Evolutionary conservation across 208 protist species (phyloP).

Genomic region (Leishmania guyanensis): DNA sequence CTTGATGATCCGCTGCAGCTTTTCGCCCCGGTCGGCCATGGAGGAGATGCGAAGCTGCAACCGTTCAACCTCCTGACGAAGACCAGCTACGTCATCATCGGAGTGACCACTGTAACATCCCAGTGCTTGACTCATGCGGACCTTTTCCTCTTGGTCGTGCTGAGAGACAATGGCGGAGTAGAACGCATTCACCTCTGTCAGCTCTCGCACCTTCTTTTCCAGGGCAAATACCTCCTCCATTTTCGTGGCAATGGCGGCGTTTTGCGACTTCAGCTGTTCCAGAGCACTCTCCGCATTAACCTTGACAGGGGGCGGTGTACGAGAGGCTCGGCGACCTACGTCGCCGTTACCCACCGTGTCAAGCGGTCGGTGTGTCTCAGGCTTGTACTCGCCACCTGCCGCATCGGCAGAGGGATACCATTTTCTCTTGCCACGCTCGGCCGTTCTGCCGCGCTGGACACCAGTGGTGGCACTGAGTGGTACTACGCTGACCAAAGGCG

Average conservation of each 20-base stretch:
- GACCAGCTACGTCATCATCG: conserved; percentile 19
- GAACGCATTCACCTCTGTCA: conserved; percentile 81
- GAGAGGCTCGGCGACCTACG: conserved; percentile 1
- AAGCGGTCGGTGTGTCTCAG: not conserved
- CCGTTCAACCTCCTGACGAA: conserved; percentile 26
- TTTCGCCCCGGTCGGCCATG: conserved; percentile 44
- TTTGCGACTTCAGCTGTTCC: conserved; percentile 14
- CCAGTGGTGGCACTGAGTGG: not conserved
- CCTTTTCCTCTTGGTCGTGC: conserved; percentile 65
- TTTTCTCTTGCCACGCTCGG: conserved; percentile 7
- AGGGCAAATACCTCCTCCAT: conserved; percentile 63
- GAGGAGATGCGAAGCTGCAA: conserved; percentile 38
- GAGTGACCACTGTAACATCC: not conserved
- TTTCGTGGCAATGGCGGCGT: conserved; percentile 39
- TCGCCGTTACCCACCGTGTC: conserved; percentile 16
- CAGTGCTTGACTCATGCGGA: conserved; percentile 23
- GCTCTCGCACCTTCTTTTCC: conserved; percentile 66
- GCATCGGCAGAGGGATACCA: conserved; percentile 7
- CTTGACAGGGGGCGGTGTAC: conserved; percentile 8
- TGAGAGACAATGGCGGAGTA: conserved; percentile 81
- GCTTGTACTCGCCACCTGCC: conserved; percentile 1
- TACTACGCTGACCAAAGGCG: not conserved
- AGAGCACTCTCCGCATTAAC: conserved; percentile 3
- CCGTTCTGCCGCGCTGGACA: conserved; percentile 2
- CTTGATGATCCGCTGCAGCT: conserved; percentile 41